These are phyloP conservation scores for Tolypocladium tundrense DNA, from an alignment of 2,329 filamentous ascomycete species.

Conservation along the genomic window DNA sequence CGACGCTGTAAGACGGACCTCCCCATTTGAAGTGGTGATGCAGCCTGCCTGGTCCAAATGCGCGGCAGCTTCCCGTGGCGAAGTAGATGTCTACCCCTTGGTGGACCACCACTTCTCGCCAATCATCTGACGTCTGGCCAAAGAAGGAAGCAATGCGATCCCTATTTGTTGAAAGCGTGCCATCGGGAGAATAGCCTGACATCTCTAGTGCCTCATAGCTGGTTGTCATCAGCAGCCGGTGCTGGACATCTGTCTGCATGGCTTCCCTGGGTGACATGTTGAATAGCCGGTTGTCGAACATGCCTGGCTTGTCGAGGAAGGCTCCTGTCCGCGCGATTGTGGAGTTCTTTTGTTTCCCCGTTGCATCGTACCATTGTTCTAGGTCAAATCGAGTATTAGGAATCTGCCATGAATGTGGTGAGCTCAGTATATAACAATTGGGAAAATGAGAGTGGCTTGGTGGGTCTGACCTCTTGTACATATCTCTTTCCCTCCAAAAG, in stretches of 20 bases:
- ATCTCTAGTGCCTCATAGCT: conserved; percentile 74
- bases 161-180: conserved; percentile 53
- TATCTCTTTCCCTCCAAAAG: too few species aligned
- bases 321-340: too few species aligned
- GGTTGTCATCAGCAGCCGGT: conserved; percentile 61
- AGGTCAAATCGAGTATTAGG: too few species aligned
- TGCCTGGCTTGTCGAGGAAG: conserved; percentile 58
- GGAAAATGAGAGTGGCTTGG: too few species aligned
- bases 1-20: conserved; percentile 25
- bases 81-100: conserved; percentile 56
- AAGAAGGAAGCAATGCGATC: conserved; percentile 62
- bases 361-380: too few species aligned
- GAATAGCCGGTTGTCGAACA: conserved; percentile 72
- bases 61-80: conserved; percentile 30
- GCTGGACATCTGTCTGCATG: conserved; percentile 64
- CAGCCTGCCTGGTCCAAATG: conserved; percentile 39
- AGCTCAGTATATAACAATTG: too few species aligned
- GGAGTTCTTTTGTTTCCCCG: too few species aligned
- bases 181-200: conserved; percentile 40
- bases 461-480: too few species aligned
- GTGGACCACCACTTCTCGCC: conserved; percentile 63
- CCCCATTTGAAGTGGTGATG: conserved; percentile 7
- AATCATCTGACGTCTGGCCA: conserved; percentile 66
- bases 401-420: too few species aligned
- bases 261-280: conserved; percentile 76